A percentile compares a stretch with the other conserved stretches of the same genome.
phyloP scores from a whole-genome alignment of 768 basidiomycete genomes.

The Leccinellum rugosiceps region DNA sequence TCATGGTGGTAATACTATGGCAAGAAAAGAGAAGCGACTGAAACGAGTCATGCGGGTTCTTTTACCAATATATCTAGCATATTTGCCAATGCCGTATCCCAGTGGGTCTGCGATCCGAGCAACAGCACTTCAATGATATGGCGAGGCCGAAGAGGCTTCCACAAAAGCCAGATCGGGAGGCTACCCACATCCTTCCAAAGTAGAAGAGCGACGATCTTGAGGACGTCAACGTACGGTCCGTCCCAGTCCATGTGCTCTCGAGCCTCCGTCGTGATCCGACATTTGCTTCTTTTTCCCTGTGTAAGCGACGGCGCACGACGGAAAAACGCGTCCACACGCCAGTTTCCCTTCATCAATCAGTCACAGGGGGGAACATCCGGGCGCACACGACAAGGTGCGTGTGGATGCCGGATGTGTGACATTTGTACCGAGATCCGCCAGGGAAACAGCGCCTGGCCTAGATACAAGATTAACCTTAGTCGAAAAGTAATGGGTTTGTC shows the following conservation, averaged over 20 bases:
- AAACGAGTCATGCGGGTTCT: constrained; percentile 5
- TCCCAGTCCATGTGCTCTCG: not conserved
- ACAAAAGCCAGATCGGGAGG: constrained; percentile 16
- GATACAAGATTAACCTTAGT: constrained; percentile 27
- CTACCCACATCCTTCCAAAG: constrained; percentile 24
- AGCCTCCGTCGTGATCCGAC: constrained; percentile 7
- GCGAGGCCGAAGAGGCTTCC: not conserved
- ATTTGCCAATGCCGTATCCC: constrained; percentile 13
- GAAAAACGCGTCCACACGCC: not conserved
- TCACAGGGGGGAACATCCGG: not conserved
- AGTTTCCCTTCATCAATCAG: not conserved
- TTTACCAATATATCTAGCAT: constrained; percentile 3
- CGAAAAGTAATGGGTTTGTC: constrained; percentile 15
- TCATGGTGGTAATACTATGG: not conserved
- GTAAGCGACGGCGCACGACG: not conserved
- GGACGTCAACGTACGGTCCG: constrained; percentile 8
- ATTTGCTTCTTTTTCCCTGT: constrained; percentile 5
- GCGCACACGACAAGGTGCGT: not conserved
- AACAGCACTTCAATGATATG: not conserved
- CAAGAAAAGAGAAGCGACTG: not conserved
- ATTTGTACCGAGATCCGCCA: constrained; percentile 15
- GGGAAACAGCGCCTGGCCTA: not conserved
- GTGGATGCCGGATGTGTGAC: not conserved
- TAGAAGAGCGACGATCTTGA: constrained; percentile 9
- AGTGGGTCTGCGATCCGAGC: not conserved